phyloP scores from a whole-genome alignment of 345 rosid genomes.

The Gossypium stocksii region DNA sequence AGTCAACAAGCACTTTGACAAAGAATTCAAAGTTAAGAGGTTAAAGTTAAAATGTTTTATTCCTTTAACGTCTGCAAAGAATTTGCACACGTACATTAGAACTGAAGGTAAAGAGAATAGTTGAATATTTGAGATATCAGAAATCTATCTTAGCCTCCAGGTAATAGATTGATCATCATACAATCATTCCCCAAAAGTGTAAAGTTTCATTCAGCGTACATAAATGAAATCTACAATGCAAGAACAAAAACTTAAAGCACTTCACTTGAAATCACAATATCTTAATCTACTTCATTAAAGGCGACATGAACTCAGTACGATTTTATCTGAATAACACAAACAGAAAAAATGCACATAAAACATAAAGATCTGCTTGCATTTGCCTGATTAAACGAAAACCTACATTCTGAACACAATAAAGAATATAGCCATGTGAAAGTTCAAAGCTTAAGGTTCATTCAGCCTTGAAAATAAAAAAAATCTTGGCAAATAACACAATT shows the following conservation, averaged over 20 bases:
- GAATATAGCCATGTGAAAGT: not conserved
- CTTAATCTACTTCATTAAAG: not conserved
- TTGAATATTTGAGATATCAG: conserved; percentile 3
- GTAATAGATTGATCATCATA: not conserved
- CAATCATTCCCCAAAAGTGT: not conserved
- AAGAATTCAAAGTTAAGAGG: not conserved
- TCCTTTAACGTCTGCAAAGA: not conserved
- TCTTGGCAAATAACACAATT: not conserved
- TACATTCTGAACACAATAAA: not conserved
- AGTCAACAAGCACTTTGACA: conserved; percentile 3
- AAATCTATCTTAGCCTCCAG: not conserved
- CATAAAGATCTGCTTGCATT: not conserved
- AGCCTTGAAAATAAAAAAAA: not conserved
- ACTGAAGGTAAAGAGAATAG: not conserved
- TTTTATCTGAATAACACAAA: not conserved
- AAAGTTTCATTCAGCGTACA: not conserved
- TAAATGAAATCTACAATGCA: not conserved
- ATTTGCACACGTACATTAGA: not conserved
- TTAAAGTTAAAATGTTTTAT: not conserved
- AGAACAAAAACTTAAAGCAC: not conserved
- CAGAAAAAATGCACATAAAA: not conserved
- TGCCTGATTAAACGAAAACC: not conserved
- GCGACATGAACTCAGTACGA: not conserved
- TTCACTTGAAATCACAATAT: not conserved
- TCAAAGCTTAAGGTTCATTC: not conserved